phyloP scores from a whole-genome alignment of 1,284 basidiomycete species.

The Sporisorium sorghi region DNA sequence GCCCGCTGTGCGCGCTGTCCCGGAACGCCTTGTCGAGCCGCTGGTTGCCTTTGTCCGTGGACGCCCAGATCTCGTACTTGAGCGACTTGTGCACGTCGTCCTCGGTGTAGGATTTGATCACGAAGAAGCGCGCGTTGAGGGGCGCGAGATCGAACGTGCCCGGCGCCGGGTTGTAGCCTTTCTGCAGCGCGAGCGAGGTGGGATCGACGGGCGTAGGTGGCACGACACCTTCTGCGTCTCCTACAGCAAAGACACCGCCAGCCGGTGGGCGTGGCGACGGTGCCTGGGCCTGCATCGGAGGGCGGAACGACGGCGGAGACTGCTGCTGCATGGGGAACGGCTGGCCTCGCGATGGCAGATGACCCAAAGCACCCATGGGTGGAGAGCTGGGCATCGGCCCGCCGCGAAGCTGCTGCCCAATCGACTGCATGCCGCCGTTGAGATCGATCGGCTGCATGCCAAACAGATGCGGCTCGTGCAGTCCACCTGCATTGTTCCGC shows the following conservation, averaged over 20 bases:
- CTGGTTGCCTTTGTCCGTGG: constrained; percentile 68
- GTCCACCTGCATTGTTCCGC: constrained; percentile 12
- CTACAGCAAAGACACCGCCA: not conserved
- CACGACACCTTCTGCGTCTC: not conserved
- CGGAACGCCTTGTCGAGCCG: constrained; percentile 62
- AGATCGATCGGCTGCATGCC: constrained; percentile 47
- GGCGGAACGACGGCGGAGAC: constrained; percentile 18
- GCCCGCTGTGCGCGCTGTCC: constrained; percentile 40
- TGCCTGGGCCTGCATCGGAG: constrained; percentile 14
- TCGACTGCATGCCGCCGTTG: constrained; percentile 27
- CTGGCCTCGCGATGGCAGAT: constrained; percentile 19
- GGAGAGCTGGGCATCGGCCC: constrained; percentile 19
- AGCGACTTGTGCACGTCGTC: constrained; percentile 67
- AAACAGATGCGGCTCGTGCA: constrained; percentile 36
- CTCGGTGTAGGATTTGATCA: constrained; percentile 68
- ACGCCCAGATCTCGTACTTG: constrained; percentile 67
- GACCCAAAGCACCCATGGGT: constrained; percentile 20
- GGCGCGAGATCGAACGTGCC: constrained; percentile 49
- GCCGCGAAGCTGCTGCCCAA: constrained; percentile 44
- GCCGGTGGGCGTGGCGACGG: constrained; percentile 19
- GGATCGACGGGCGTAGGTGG: constrained; percentile 29
- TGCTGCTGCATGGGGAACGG: constrained; percentile 27
- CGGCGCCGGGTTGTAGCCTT: constrained; percentile 53
- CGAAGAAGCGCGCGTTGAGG: constrained; percentile 60
- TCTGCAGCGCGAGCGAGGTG: constrained; percentile 27